Conservation (phyloP, 78 protist species). For the Isochrysis galbana region DNA sequence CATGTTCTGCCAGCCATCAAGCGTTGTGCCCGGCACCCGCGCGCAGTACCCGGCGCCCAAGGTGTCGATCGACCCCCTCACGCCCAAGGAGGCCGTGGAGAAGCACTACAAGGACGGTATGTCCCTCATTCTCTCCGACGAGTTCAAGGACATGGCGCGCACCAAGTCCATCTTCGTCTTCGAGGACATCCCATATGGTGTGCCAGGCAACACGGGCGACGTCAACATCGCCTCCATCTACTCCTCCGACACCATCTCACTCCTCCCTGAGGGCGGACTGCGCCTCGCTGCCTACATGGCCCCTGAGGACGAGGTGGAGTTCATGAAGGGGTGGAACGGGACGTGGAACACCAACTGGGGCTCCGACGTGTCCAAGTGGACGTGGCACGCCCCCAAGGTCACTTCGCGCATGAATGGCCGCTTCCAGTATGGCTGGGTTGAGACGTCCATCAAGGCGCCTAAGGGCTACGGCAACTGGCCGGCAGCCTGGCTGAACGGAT, state of each 20-base stretch:
- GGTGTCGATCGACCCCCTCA: slow-evolving; percentile 1
- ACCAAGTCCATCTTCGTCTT: background rate
- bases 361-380: background rate
- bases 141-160: background rate
- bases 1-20: background rate
- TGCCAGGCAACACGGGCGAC: slow-evolving; percentile 7
- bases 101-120: background rate
- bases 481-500: slow-evolving; percentile 12
- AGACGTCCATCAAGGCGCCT: slow-evolving; percentile 16
- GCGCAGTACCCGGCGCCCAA: background rate
- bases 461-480: slow-evolving; percentile 6
- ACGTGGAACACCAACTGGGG: background rate
- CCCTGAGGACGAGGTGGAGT: background rate
- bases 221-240: slow-evolving; percentile 14
- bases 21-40: background rate
- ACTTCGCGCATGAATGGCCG: background rate
- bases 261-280: background rate
- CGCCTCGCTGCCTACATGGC: background rate
- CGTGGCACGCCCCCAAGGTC: background rate
- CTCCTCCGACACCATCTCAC: slow-evolving; percentile 8
- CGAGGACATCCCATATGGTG: slow-evolving; percentile 8
- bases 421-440: background rate
- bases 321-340: background rate
- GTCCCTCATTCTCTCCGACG: background rate
- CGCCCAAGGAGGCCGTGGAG: background rate